Base-by-base conservation (phyloP, 371 early-diverging fungal species). In the Umbelopsis sp. region DNA sequence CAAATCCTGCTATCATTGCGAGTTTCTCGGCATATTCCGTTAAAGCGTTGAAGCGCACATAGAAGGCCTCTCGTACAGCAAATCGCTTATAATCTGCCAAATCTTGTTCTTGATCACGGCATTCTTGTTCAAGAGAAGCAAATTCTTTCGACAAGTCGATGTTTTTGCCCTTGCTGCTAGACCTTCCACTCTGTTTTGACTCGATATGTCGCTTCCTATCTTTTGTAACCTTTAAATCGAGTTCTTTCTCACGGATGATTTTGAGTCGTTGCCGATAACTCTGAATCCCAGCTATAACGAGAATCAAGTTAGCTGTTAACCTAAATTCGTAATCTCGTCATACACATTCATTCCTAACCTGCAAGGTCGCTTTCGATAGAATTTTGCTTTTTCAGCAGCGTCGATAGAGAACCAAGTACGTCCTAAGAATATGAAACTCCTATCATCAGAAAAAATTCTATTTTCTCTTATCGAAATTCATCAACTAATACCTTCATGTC, bases 1-100 rank as follows among this genome's bases (percentile, higher is more conserved):
- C 84, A 72, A 83, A 83, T 9, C 84, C 84, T 20, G 84, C 81
- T 63, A 83, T 72, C 35, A 83, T 70, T 2, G 79, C 73, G 4
- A 73, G 68, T 67, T 83, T 83, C 63, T 81, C 77, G 3, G 81
- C 81, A 72, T 76, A 78, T 38, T 81, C 84, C 45, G 70, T 69
- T 75, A 81, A 70, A 5, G 84, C 81, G 68, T 83, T 83, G 51
- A 83, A 80, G n/a, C 81, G 76, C 46, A 81, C 52, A 63, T 83
- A 83, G 63, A 83, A 81, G 1, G 84, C 84, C 64, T 83, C 84
- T 22, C 77, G 78, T 3, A 83, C 44, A 1, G 84, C 84, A 71
- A 81, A 81, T 44, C 84, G 77, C 64, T 83, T 83, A 35, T 79
- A 83, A 53, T 83, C 80, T 3, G 81, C 77, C 65, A 83, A 68